Percentiles rank a stretch among this genome's conserved stretches.
Evolutionary conservation across 2,329 filamentous ascomycete species (phyloP).

Genomic region (Verticillium alfalfae): DNA sequence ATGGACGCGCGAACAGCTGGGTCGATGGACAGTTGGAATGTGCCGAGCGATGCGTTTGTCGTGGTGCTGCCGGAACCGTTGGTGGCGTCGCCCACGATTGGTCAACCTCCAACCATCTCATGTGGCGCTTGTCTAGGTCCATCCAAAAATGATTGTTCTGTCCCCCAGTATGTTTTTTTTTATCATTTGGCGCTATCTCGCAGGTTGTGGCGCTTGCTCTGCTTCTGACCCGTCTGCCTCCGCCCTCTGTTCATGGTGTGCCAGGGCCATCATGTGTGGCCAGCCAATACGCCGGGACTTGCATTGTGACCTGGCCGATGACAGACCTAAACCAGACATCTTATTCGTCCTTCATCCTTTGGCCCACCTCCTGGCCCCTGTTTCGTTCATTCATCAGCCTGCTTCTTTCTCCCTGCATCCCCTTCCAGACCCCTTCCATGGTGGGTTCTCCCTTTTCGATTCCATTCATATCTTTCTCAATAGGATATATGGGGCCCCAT

Average conservation of each 20-base stretch:
- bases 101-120: not conserved
- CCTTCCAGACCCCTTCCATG: not conserved
- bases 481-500: not conserved
- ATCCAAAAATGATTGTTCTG: not conserved
- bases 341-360: no score
- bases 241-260: no score
- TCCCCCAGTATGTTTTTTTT: not conserved
- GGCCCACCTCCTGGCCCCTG: not conserved
- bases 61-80: conserved; percentile 10
- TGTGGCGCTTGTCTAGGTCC: conserved; percentile 2
- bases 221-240: no score
- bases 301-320: no score
- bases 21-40: not conserved
- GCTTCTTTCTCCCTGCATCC: not conserved
- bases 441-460: not conserved
- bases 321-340: not conserved
- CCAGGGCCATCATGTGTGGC: no score
- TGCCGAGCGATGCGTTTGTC: conserved; percentile 1
- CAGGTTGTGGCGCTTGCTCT: not conserved
- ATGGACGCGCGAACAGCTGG: not conserved
- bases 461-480: not conserved
- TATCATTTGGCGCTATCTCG: not conserved
- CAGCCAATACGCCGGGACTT: no score
- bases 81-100: conserved; percentile 9
- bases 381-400: not conserved